Conservation (phyloP, 2,329 filamentous ascomycete species). For the Curvularia verruculosa region DNA sequence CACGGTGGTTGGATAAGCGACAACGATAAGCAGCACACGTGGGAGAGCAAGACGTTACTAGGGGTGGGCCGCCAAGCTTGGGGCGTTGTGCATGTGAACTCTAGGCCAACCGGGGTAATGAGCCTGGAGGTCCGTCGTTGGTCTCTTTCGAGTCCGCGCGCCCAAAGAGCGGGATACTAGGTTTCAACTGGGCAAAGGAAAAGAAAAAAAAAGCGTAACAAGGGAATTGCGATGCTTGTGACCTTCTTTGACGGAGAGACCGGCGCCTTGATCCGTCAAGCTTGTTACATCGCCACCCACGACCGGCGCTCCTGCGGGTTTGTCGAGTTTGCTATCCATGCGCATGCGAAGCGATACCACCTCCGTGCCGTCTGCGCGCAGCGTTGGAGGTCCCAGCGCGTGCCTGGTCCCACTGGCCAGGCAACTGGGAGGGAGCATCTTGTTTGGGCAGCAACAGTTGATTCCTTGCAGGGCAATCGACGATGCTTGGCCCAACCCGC, state of each 20-base stretch:
- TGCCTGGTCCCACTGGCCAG: conserved; percentile 12
- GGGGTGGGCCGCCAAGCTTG: conserved; percentile 32
- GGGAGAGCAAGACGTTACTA: conserved; percentile 35
- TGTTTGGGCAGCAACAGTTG: conserved; percentile 13
- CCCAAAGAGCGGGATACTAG: conserved; percentile 12
- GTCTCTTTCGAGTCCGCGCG: conserved; percentile 18
- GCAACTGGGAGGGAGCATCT: conserved; percentile 21
- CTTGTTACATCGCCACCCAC: conserved; percentile 14
- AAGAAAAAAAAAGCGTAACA: conserved; percentile 6
- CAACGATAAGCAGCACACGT: conserved; percentile 44
- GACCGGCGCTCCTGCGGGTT: conserved; percentile 14
- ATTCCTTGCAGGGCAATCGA: conserved; percentile 15
- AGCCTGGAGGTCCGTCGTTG: conserved; percentile 25
- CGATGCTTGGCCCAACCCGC: conserved; percentile 13
- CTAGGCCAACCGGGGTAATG: conserved; percentile 27
- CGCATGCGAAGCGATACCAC: conserved; percentile 16
- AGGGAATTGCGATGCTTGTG: conserved; percentile 11
- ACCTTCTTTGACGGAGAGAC: conserved; percentile 10
- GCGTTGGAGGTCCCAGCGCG: background rate
- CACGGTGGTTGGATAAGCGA: conserved; percentile 32
- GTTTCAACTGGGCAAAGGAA: conserved; percentile 6
- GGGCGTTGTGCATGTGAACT: conserved; percentile 42
- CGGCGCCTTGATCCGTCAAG: conserved; percentile 9
- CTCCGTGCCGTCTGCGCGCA: background rate
- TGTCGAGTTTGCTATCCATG: conserved; percentile 14